phyloP scores from a whole-genome alignment of 116 monocot species.

The Posidonia oceanica region DNA sequence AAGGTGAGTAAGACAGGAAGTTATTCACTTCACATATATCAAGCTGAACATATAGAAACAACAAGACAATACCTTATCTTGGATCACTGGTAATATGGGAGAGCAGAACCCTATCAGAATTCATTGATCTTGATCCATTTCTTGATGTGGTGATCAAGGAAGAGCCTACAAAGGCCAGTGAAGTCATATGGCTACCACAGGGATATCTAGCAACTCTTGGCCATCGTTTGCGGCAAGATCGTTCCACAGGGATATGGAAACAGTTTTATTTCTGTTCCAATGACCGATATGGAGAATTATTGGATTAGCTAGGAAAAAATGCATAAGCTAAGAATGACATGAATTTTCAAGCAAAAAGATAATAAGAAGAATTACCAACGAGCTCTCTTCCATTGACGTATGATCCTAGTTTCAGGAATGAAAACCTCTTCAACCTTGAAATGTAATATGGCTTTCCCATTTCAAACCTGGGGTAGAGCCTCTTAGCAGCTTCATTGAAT shows the following conservation, averaged over 20 bases:
- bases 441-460: constrained; percentile 90
- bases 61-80: constrained; percentile 61
- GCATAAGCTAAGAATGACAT: not conserved
- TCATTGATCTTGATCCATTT: constrained; percentile 54
- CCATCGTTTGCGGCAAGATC: constrained; percentile 41
- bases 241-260: constrained; percentile 77
- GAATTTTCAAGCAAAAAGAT: not conserved
- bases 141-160: constrained; percentile 31
- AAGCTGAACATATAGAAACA: not conserved
- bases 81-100: constrained; percentile 67
- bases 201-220: constrained; percentile 75
- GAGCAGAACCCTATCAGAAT: constrained; percentile 72
- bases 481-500: constrained; percentile 96
- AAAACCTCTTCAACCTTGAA: constrained; percentile 56
- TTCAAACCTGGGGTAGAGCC: constrained; percentile 80
- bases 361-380: constrained; percentile 36
- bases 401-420: constrained; percentile 69
- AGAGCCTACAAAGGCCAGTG: constrained; percentile 54
- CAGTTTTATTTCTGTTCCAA: constrained; percentile 57
- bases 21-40: not conserved
- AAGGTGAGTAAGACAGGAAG: too few species aligned
- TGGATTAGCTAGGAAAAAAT: not conserved
- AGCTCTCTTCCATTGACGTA: constrained; percentile 86
- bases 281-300: not conserved
- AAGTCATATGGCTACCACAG: constrained; percentile 65